Base-by-base conservation (phyloP, 208 protist species). In the Herpetomonas samuelpessoai region DNA sequence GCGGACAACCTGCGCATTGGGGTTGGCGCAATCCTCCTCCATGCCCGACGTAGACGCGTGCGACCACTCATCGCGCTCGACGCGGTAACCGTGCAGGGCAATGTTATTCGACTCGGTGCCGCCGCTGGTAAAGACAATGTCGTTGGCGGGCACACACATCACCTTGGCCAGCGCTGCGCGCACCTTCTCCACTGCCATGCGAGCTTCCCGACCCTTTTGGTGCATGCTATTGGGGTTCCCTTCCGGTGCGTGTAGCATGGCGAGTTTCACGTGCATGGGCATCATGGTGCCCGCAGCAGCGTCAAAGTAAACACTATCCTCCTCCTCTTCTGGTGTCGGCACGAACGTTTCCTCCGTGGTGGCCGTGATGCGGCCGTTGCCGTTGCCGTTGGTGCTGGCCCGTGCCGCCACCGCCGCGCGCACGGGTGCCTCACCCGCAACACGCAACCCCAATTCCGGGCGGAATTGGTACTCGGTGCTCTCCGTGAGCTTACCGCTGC, bases 81-180 rank as follows among this genome's bases (percentile, higher is more conserved):
- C 81, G 16, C 39, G 73, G 68, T 85, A 87, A n/a, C 85, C 85
- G 68, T 92, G 78, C 51, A 92, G 63, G 1, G 85, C 81, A 61
- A 92, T 83, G 68, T 85, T 81, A 68, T 92, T 92, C 51, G 81
- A 89, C 74, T 92, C 81, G 16, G 85, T 92, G 19, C 85, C 85
- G 27, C 85, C 81, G n/a, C 70, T 79, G 1, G 85, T 92, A 72
- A 92, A 92, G 65, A 92, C 76, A 38, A 92, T 77, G 52, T 88
- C 79, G 31, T 55, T 74, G 16, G 71, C 84, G 2, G 84, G 79
- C 2, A 92, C 81, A 26, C 81, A 65, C 41, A 92, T 50, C 19
- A 63, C 62, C 27, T 65, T 55, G 1, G 81, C 81, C 12, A 92
- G 54, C 61, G 86, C 63, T 19, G 25, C 53, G 21, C 85, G 85